These are phyloP conservation scores for Cyberlindnera sargentensis DNA, from an alignment of 805 yeast species.

Conservation along the genomic window DNA sequence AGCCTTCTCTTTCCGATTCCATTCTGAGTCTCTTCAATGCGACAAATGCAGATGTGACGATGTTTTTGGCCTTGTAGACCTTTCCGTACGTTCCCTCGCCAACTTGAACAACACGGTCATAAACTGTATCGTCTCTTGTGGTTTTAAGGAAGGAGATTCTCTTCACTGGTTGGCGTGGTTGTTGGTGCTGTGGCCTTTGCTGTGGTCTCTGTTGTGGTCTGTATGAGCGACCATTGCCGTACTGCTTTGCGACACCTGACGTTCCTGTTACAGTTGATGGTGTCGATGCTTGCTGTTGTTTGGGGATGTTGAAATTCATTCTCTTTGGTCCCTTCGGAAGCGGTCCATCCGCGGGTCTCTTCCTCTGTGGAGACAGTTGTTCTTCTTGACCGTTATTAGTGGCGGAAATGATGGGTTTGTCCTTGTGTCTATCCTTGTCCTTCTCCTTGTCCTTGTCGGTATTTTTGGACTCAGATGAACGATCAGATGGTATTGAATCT, in stretches of 20 bases:
- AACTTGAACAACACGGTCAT: slow-evolving; percentile 75
- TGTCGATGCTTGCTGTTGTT: not conserved
- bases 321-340: slow-evolving; percentile 2
- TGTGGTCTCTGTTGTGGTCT: slow-evolving; percentile 1
- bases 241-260: not conserved
- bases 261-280: not conserved
- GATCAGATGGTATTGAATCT: too few species aligned
- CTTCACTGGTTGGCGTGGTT: not conserved
- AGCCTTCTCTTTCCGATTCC: slow-evolving; percentile 88
- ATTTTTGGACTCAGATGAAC: too few species aligned
- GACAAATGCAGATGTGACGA: slow-evolving; percentile 59
- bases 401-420: not conserved
- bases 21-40: slow-evolving; percentile 82
- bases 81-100: slow-evolving; percentile 99
- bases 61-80: slow-evolving; percentile 81
- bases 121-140: slow-evolving; percentile 28
- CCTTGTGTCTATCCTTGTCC: not conserved
- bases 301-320: slow-evolving; percentile 1
- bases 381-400: not conserved
- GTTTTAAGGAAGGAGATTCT: slow-evolving; percentile 18
- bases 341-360: slow-evolving; percentile 1
- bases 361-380: not conserved
- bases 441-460: not conserved
- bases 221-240: slow-evolving; percentile 1
- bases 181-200: slow-evolving; percentile 1